Conservation (phyloP, 208 protist genomes). For the Vickermania spadyakhi region DNA sequence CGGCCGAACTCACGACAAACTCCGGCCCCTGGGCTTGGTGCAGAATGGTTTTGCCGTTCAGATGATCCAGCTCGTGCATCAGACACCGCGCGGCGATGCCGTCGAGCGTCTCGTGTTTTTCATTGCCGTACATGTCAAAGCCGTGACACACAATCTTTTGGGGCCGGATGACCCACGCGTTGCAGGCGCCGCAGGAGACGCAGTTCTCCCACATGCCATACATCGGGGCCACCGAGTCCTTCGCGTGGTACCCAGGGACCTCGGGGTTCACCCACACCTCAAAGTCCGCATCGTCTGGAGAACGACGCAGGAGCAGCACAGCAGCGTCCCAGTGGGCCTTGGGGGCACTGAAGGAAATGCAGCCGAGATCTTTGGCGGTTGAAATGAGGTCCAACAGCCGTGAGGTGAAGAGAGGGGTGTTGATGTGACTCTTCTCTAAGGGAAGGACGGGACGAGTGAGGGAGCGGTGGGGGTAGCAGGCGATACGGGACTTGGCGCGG, state of each 20-base stretch:
- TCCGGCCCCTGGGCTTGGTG: constrained; percentile 64
- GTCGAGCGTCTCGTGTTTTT: constrained; percentile 62
- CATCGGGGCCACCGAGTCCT: constrained; percentile 66
- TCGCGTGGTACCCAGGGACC: constrained; percentile 70
- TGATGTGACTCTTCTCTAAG: constrained; percentile 20
- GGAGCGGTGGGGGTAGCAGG: constrained; percentile 70
- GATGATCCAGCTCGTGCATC: constrained; percentile 87
- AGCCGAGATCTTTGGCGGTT: constrained; percentile 55
- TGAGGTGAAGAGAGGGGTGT: constrained; percentile 36
- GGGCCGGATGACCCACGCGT: constrained; percentile 75
- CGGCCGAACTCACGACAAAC: constrained; percentile 66
- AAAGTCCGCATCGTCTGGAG: constrained; percentile 54
- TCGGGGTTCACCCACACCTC: constrained; percentile 84
- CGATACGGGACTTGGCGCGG: constrained; percentile 49
- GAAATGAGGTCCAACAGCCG: constrained; percentile 38
- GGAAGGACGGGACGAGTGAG: constrained; percentile 58
- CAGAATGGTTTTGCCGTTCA: constrained; percentile 76
- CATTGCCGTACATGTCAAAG: constrained; percentile 61
- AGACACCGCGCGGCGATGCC: constrained; percentile 78
- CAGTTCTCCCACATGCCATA: constrained; percentile 92
- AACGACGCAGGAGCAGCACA: constrained; percentile 55
- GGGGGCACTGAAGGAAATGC: constrained; percentile 73
- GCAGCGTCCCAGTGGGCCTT: constrained; percentile 84
- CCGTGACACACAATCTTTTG: constrained; percentile 70
- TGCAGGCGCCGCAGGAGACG: constrained; percentile 60